phyloP scores from a whole-genome alignment of 2,329 filamentous ascomycete species.

The Colletotrichum endophyticum region DNA sequence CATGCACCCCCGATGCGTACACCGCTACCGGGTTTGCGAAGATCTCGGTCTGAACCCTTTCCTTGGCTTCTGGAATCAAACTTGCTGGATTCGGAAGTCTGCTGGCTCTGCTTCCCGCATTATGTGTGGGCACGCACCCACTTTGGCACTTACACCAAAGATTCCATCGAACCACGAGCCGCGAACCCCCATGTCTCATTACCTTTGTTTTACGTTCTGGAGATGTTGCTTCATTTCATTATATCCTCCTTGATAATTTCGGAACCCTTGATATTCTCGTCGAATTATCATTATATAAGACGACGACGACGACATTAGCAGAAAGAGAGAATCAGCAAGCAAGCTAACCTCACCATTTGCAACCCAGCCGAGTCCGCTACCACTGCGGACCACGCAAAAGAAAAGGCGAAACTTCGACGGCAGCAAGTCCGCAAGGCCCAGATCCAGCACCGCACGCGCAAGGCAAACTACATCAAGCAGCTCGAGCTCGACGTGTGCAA shows the following conservation, averaged over 20 bases:
- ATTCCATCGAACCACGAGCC: not conserved
- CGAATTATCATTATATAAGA: not conserved
- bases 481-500: conserved; percentile 56
- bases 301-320: not conserved
- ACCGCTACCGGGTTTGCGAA: not conserved
- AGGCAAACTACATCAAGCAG: conserved; percentile 59
- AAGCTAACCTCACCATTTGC: not conserved
- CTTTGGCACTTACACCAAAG: not conserved
- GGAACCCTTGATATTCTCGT: not conserved
- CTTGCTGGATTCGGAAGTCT: not conserved
- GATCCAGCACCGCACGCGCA: conserved; percentile 60
- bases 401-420: conserved; percentile 51
- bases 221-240: not conserved
- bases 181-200: not conserved
- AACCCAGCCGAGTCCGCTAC: not conserved
- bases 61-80: conserved; percentile 15
- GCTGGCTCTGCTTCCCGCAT: not conserved
- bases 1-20: not conserved
- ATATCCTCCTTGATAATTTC: not conserved
- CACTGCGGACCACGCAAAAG: conserved; percentile 22
- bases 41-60: not conserved
- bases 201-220: not conserved
- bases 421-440: conserved; percentile 59
- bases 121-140: not conserved
- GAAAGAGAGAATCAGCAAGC: not conserved